Conservation (phyloP, 176 grass and related monocot species). For the Oropetium thomaeum region DNA sequence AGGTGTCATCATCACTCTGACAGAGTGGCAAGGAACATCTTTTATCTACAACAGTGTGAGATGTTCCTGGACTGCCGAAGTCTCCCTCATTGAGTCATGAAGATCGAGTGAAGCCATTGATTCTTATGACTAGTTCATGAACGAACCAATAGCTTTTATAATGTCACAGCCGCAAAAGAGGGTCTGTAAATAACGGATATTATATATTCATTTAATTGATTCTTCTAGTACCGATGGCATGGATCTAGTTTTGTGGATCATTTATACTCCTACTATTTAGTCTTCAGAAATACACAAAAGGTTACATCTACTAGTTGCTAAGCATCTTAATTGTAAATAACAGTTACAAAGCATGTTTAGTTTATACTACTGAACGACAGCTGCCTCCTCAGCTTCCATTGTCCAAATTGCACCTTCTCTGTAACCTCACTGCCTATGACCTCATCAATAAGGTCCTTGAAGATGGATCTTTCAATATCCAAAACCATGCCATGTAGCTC, state of each 20-base stretch:
- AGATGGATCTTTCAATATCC: slow-evolving; percentile 81
- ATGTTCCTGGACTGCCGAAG: slow-evolving; percentile 9
- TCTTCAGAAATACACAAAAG: slow-evolving; percentile 27
- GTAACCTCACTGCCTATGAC: slow-evolving; percentile 33
- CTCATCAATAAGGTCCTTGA: slow-evolving; percentile 74
- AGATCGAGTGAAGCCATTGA: slow-evolving; percentile 9
- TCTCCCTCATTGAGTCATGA: neutral
- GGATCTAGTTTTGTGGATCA: slow-evolving; percentile 18
- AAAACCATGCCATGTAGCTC: slow-evolving; percentile 43
- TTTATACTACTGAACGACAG: slow-evolving; percentile 49
- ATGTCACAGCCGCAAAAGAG: neutral
- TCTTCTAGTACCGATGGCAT: slow-evolving; percentile 19
- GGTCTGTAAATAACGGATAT: neutral
- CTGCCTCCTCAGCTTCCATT: slow-evolving; percentile 49
- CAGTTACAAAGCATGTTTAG: slow-evolving; percentile 23
- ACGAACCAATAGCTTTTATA: neutral
- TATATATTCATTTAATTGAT: slow-evolving; percentile 15
- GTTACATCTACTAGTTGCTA: slow-evolving; percentile 43
- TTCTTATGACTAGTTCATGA: neutral
- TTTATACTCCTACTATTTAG: slow-evolving; percentile 52
- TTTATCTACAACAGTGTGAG: slow-evolving; percentile 23
- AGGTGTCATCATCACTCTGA: slow-evolving; percentile 16
- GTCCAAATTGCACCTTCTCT: slow-evolving; percentile 30
- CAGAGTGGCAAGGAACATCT: slow-evolving; percentile 16
- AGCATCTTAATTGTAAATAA: slow-evolving; percentile 36